Percentiles rank a stretch among this genome's conserved stretches.
These are phyloP conservation scores for Rubroboletus satanas DNA, from an alignment of 768 basidiomycete species.

Conservation along the genomic window DNA sequence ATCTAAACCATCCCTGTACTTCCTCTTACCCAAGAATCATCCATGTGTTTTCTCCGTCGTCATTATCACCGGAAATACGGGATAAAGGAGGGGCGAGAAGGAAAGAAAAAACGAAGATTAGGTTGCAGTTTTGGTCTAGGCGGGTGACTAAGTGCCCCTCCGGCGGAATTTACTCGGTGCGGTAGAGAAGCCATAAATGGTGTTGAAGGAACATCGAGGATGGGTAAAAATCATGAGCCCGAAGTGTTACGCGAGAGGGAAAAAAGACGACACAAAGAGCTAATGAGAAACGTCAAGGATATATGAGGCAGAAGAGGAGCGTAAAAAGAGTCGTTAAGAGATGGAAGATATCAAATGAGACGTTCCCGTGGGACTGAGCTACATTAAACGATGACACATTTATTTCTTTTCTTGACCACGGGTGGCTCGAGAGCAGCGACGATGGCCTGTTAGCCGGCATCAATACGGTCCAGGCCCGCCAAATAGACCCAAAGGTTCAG, in stretches of 20 bases:
- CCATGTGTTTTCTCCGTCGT: conserved; percentile 7
- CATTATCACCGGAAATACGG: conserved; percentile 7
- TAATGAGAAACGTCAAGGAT: conserved; percentile 31
- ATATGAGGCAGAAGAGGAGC: conserved; percentile 33
- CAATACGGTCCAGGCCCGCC: conserved; percentile 2
- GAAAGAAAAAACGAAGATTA: conserved; percentile 18
- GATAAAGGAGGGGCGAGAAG: conserved; percentile 3
- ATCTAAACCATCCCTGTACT: conserved; percentile 18
- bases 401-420: conserved; percentile 73
- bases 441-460: conserved; percentile 60
- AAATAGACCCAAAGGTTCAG: neutral
- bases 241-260: conserved; percentile 17
- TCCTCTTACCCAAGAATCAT: conserved; percentile 19
- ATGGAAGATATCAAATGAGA: conserved; percentile 31
- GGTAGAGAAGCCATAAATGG: conserved; percentile 15
- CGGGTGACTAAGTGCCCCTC: conserved; percentile 20
- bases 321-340: conserved; percentile 35
- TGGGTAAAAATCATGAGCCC: conserved; percentile 25
- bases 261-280: conserved; percentile 19
- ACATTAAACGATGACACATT: conserved; percentile 82
- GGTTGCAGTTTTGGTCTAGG: conserved; percentile 25
- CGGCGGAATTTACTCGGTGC: conserved; percentile 28
- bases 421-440: conserved; percentile 98
- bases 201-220: conserved; percentile 20
- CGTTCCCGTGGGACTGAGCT: conserved; percentile 26